A percentile compares a stretch with the other conserved stretches of the same genome.
phyloP scores from a whole-genome alignment of 805 yeast genomes.

The Grigorovia jiainica region DNA sequence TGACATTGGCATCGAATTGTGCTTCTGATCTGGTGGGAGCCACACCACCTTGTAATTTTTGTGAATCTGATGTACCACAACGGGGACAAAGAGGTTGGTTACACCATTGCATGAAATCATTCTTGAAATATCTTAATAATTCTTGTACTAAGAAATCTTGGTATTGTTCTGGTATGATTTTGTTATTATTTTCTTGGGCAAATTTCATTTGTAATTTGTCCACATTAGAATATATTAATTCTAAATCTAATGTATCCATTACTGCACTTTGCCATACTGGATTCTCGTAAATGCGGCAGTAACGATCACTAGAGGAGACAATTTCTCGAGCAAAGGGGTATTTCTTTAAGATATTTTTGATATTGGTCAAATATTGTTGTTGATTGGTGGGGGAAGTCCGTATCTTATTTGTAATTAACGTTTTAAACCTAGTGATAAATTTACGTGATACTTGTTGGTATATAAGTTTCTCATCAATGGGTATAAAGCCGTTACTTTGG shows the following conservation, averaged over 20 bases:
- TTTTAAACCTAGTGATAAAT: too few species aligned
- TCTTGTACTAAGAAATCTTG: slow-evolving; percentile 52
- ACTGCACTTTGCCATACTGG: slow-evolving; percentile 43
- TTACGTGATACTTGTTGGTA: too few species aligned
- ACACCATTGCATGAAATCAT: slow-evolving; percentile 77
- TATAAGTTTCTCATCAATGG: too few species aligned
- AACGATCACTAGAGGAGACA: slow-evolving; percentile 11
- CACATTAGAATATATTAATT: slow-evolving; percentile 47
- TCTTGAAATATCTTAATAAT: slow-evolving; percentile 60
- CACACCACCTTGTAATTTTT: slow-evolving; percentile 31
- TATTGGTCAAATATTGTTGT: too few species aligned
- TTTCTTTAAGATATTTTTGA: too few species aligned
- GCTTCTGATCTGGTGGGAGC: slow-evolving; percentile 39
- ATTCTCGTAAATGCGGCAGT: slow-evolving; percentile 34
- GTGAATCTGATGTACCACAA: slow-evolving; percentile 37
- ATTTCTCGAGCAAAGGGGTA: slow-evolving; percentile 21
- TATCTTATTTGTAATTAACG: too few species aligned
- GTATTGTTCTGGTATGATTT: slow-evolving; percentile 24
- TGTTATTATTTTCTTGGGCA: slow-evolving; percentile 13
- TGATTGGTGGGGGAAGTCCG: too few species aligned
- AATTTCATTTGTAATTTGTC: slow-evolving; percentile 42
- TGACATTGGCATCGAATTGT: slow-evolving; percentile 39
- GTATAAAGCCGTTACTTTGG: too few species aligned
- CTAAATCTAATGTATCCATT: slow-evolving; percentile 54
- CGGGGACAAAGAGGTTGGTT: slow-evolving; percentile 52